These are phyloP conservation scores for Saturnispora diversa DNA, from an alignment of 805 yeast species.

Conservation along the genomic window DNA sequence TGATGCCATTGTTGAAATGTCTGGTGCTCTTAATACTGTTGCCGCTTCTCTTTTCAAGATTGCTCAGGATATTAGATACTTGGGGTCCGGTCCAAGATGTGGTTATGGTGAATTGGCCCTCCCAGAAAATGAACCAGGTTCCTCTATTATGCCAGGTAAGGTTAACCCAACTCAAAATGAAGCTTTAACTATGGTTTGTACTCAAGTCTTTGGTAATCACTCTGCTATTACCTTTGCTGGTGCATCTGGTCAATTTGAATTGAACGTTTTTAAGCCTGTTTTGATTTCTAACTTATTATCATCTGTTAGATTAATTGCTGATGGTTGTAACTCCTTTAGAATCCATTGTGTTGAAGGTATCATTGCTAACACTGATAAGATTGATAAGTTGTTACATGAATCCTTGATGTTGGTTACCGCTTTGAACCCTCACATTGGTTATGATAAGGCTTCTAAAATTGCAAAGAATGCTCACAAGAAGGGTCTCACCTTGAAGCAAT, in stretches of 20 bases:
- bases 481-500: constrained; percentile 90
- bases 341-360: constrained; percentile 93
- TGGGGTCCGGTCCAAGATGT: constrained; percentile 99
- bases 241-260: constrained; percentile 97
- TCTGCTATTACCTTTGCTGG: constrained; percentile 94
- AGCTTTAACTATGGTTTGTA: constrained; percentile 96
- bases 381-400: constrained; percentile 81
- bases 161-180: constrained; percentile 99
- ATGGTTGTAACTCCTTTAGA: constrained; percentile 86
- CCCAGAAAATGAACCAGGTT: constrained; percentile 99
- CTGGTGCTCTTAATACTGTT: constrained; percentile 93
- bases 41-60: constrained; percentile 92
- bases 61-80: constrained; percentile 95
- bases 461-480: constrained; percentile 99
- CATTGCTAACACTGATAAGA: constrained; percentile 78
- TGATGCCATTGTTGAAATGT: constrained; percentile 95
- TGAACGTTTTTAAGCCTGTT: constrained; percentile 96
- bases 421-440: constrained; percentile 96
- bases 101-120: constrained; percentile 94
- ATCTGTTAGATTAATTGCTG: constrained; percentile 82
- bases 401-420: constrained; percentile 98
- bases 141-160: constrained; percentile 99
- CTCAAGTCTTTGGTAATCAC: constrained; percentile 97
- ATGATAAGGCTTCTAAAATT: constrained; percentile 93
- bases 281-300: constrained; percentile 84